These are phyloP conservation scores for Malus sieversii DNA, from an alignment of 306 rosid genomes.

Conservation along the genomic window DNA sequence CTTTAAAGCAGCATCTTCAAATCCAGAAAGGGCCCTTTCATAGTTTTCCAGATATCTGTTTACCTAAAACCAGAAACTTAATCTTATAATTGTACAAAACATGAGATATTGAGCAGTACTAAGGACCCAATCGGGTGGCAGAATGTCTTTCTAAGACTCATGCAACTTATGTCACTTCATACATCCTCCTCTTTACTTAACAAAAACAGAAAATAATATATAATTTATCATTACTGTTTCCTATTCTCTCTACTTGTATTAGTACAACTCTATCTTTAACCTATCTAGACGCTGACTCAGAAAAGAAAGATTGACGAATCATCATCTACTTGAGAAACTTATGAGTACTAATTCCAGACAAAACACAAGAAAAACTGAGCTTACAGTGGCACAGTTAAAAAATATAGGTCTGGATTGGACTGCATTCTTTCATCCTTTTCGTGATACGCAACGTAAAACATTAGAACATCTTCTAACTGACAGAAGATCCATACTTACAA, in stretches of 20 bases:
- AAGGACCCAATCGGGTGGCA: too few species aligned
- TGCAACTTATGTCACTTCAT: not conserved
- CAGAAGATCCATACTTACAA: constrained; percentile 14
- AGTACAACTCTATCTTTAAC: not conserved
- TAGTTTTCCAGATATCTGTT: constrained; percentile 84
- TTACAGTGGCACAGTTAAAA: constrained; percentile 70
- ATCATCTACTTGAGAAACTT: not conserved
- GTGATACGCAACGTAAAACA: constrained; percentile 40
- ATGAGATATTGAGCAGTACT: too few species aligned
- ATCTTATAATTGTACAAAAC: too few species aligned
- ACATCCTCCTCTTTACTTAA: not conserved
- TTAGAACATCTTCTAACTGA: constrained; percentile 20
- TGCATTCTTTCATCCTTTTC: constrained; percentile 86
- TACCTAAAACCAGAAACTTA: constrained; percentile 39
- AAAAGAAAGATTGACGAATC: not conserved
- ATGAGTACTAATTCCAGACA: not conserved
- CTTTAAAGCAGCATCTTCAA: constrained; percentile 88
- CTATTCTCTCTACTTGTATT: not conserved
- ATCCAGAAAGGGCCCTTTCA: constrained; percentile 88
- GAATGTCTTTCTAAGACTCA: too few species aligned
- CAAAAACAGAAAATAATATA: not conserved
- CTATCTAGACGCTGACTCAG: too few species aligned
- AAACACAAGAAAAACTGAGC: constrained; percentile 19
- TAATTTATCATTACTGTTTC: not conserved
- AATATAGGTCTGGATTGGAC: constrained; percentile 82